Evolutionary conservation across 768 basidiomycete genomes (phyloP).

Genomic region (Neoboletus brunneissimus): DNA sequence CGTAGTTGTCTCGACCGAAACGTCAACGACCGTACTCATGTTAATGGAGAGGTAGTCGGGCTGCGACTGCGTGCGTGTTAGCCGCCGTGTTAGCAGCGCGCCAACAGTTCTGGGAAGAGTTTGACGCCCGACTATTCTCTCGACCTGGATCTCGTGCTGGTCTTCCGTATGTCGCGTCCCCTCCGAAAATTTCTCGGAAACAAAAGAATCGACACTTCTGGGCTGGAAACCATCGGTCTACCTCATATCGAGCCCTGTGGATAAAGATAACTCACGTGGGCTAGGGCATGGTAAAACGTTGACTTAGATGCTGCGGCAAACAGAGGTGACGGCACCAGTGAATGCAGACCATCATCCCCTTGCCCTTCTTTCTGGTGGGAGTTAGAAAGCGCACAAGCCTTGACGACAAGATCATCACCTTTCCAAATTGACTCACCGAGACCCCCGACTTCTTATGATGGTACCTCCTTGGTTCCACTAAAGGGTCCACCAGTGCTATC

Average conservation of each 20-base stretch:
- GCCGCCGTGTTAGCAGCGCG: conserved; percentile 43
- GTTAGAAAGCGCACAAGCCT: conserved; percentile 1
- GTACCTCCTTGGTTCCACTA: conserved; percentile 28
- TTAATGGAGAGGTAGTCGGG: conserved; percentile 33
- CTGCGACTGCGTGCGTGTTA: conserved; percentile 43
- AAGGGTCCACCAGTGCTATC: conserved; percentile 18
- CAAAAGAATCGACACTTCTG: conserved; percentile 43
- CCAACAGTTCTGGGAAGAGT: conserved; percentile 43
- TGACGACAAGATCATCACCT: conserved; percentile 38
- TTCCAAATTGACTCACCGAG: conserved; percentile 59
- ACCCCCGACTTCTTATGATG: conserved; percentile 47
- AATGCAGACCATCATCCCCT: conserved; percentile 22
- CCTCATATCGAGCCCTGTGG: conserved; percentile 8
- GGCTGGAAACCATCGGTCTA: conserved; percentile 34
- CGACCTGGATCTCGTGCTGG: conserved; percentile 47
- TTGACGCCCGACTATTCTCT: conserved; percentile 43
- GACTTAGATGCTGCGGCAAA: conserved; percentile 44
- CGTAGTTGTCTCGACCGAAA: conserved; percentile 46
- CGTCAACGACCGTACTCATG: conserved; percentile 41
- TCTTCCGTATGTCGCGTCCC: conserved; percentile 41
- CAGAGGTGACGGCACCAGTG: conserved; percentile 32
- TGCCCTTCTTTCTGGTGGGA: conserved; percentile 20
- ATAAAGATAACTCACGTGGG: conserved; percentile 34
- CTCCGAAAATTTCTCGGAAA: conserved; percentile 35
- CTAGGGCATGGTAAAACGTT: conserved; percentile 45